phyloP scores from a whole-genome alignment of 345 rosid genomes.

The Heritiera fomes region DNA sequence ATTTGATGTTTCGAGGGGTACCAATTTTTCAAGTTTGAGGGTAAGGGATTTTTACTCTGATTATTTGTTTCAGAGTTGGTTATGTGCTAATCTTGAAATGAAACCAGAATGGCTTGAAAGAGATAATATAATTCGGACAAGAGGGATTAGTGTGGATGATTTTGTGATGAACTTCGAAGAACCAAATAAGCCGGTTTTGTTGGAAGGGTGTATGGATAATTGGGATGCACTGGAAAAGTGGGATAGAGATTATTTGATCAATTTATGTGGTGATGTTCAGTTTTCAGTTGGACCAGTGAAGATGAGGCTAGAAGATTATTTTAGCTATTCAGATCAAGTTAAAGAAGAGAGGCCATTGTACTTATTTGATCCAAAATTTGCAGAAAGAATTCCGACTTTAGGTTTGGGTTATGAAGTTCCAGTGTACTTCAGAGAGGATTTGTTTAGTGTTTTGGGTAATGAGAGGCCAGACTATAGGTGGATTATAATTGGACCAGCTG shows the following conservation, averaged over 20 bases:
- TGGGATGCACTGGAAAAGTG: constrained; percentile 74
- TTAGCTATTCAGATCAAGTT: constrained; percentile 65
- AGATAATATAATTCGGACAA: constrained; percentile 74
- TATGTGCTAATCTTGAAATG: constrained; percentile 97
- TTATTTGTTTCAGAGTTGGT: constrained; percentile 92
- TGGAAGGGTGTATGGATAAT: constrained; percentile 81
- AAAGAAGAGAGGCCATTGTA: constrained; percentile 94
- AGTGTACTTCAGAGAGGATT: constrained; percentile 74
- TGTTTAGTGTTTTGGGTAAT: constrained; percentile 74
- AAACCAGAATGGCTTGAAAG: constrained; percentile 89
- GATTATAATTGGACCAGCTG: constrained; percentile 92
- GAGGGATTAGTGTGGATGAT: constrained; percentile 69
- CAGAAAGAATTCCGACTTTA: constrained; percentile 68
- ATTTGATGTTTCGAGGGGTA: constrained; percentile 21
- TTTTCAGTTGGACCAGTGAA: constrained; percentile 86
- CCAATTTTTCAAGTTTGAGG: constrained; percentile 36
- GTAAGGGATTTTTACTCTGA: constrained; percentile 86
- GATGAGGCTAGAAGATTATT: constrained; percentile 77
- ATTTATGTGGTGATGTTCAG: constrained; percentile 50
- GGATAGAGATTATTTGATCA: constrained; percentile 69
- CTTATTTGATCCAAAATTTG: constrained; percentile 90
- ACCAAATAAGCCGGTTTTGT: constrained; percentile 81
- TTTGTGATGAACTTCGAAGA: constrained; percentile 72
- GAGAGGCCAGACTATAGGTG: constrained; percentile 94
- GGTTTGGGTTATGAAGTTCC: constrained; percentile 80